Evolutionary conservation across 306 rosid species (phyloP).

Genomic region (Myrica gale): DNA sequence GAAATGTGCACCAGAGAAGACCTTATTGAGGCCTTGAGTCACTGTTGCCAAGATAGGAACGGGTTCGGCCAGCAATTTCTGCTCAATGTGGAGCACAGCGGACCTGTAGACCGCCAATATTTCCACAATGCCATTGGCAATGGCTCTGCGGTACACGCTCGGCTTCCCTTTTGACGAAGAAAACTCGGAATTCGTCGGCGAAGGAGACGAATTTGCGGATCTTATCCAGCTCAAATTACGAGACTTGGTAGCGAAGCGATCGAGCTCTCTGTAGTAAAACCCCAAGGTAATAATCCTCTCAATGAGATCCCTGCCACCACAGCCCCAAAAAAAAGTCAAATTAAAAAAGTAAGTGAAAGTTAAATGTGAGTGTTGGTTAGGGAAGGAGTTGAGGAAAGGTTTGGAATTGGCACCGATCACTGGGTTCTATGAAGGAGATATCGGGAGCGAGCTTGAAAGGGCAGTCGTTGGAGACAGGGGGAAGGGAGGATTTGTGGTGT

Average conservation of each 20-base stretch:
- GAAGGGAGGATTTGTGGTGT: constrained; percentile 36
- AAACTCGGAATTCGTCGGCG: constrained; percentile 29
- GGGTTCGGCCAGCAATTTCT: constrained; percentile 74
- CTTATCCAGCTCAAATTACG: constrained; percentile 90
- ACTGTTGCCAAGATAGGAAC: constrained; percentile 84
- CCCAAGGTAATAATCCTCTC: constrained; percentile 83
- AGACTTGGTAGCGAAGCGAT: constrained; percentile 73
- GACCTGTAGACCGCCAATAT: constrained; percentile 80
- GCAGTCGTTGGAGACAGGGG: constrained; percentile 62
- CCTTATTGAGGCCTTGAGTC: constrained; percentile 92
- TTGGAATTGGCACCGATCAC: constrained; percentile 55
- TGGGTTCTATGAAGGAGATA: constrained; percentile 78
- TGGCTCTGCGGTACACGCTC: constrained; percentile 83
- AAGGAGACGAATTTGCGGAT: constrained; percentile 47
- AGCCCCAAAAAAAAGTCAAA: neutral
- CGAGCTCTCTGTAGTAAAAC: constrained; percentile 87
- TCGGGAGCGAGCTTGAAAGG: constrained; percentile 85
- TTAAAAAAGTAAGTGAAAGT: neutral
- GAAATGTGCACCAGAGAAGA: neutral
- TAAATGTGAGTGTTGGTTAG: neutral
- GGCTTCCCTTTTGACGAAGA: constrained; percentile 36
- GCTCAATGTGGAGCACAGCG: constrained; percentile 82
- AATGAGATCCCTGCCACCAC: constrained; percentile 69
- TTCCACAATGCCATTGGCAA: constrained; percentile 92
- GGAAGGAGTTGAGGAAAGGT: constrained; percentile 5